Percentiles rank a stretch among this genome's conserved stretches.
Evolutionary conservation across 2,329 filamentous ascomycete species (phyloP).

Genomic region (Fusarium sp.): DNA sequence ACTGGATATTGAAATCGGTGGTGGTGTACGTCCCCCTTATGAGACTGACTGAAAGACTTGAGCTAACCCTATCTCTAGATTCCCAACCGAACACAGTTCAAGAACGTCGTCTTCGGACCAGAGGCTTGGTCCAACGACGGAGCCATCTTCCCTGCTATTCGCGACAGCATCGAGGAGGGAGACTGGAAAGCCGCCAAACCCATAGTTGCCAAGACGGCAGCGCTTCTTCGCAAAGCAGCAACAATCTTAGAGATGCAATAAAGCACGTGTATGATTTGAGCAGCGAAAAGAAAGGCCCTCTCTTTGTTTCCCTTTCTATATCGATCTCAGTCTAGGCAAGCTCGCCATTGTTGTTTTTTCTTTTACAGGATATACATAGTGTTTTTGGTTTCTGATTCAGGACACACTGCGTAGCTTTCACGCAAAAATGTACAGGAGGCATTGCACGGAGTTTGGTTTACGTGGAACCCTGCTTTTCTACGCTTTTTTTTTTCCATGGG

Average conservation of each 20-base stretch:
- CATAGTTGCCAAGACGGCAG: constrained; percentile 77
- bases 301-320: constrained; percentile 12
- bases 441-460: constrained; percentile 50
- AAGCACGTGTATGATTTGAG: constrained; percentile 34
- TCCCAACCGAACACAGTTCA: constrained; percentile 90
- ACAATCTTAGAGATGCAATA: constrained; percentile 43
- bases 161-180: constrained; percentile 77
- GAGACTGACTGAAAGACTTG: background rate
- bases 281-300: constrained; percentile 6
- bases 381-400: constrained; percentile 22
- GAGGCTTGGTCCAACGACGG: constrained; percentile 71
- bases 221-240: constrained; percentile 71
- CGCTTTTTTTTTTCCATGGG: constrained; percentile 28
- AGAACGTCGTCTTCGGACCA: constrained; percentile 90
- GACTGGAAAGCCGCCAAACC: constrained; percentile 76
- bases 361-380: constrained; percentile 32
- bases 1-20: constrained; percentile 76
- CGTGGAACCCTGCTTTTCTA: constrained; percentile 26
- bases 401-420: constrained; percentile 26
- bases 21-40: constrained; percentile 72
- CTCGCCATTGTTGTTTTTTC: constrained; percentile 27
- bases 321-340: constrained; percentile 21
- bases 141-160: constrained; percentile 73
- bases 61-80: constrained; percentile 61
- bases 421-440: constrained; percentile 44